Evolutionary conservation across 306 rosid species (phyloP), one percentile per base, ranked within the genome.

Genomic region (Pachyrhizus erosus): DNA sequence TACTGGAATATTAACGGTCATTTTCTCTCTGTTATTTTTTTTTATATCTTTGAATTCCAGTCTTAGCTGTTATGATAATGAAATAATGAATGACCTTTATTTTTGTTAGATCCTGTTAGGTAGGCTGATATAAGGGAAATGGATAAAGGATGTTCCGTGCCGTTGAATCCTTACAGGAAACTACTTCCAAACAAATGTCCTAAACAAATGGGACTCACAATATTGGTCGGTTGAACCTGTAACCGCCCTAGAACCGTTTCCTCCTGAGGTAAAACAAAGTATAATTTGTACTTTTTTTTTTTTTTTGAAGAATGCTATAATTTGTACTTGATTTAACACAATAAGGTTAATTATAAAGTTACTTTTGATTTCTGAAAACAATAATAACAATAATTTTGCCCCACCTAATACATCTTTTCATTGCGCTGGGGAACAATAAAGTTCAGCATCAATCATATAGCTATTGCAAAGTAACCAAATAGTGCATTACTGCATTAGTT

Each of bases 1-100:
- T 11, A 27, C 43, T 75, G 84, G 78, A 84, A 84, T 70, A 72
- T 79, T 79, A 88, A 89, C 90, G 80, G 84, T 85, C 81, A 87
- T 88, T 87, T 81, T 74, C 62, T 13, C 9, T n/a, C 2, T n/a
- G 15, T 58, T 73, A 45, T 45, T 15, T 43, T 75, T 57, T 9
- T 73, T 60, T 33, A 27, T 54, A 5, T 26, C 46, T 43, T 57
- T 20, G 10, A 67, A 76, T 70, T 70, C n/a, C 14, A 40, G 12
- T 55, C 33, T 65, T 39, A 52, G 74, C 67, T 37, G 82, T 58
- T 77, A 73, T 15, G 79, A 83, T 48, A 24, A 34, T 9, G 45
- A 46, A 58, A 40, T 58, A 60, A n/a, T n/a, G n/a, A 37, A 37
- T 40, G 57, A 9, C 20, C 48, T 51, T 51, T 31, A 17, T 48